A percentile compares a stretch with the other conserved stretches of the same genome.
These are phyloP conservation scores for Talaromyces islandicus DNA, from an alignment of 2,329 filamentous ascomycete species.

Conservation along the genomic window DNA sequence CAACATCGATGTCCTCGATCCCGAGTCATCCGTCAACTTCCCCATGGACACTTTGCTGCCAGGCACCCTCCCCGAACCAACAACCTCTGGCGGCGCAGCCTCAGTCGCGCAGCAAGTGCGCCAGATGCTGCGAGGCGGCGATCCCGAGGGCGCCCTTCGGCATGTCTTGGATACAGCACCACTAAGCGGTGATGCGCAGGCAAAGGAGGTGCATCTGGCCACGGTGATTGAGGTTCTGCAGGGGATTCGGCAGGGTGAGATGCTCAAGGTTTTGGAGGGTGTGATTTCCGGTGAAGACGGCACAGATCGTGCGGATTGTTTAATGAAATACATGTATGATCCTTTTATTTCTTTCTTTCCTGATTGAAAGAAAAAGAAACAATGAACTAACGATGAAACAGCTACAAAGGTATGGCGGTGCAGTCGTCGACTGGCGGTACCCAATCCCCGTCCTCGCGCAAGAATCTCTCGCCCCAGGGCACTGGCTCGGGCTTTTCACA, in stretches of 20 bases:
- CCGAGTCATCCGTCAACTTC: constrained; percentile 88
- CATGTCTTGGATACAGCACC: constrained; percentile 81
- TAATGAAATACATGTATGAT: constrained; percentile 94
- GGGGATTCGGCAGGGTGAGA: constrained; percentile 92
- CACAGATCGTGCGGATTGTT: constrained; percentile 76
- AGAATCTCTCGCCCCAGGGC: constrained; percentile 62
- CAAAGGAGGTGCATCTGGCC: constrained; percentile 78
- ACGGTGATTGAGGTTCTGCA: constrained; percentile 90
- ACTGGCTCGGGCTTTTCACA: constrained; percentile 88
- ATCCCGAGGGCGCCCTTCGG: constrained; percentile 78
- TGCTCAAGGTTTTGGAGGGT: constrained; percentile 78
- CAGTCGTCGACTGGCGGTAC: constrained; percentile 32
- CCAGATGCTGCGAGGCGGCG: constrained; percentile 79
- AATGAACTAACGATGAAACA: constrained; percentile 29
- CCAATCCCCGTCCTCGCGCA: constrained; percentile 46
- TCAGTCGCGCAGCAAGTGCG: constrained; percentile 73
- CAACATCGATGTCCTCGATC: constrained; percentile 86
- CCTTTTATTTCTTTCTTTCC: constrained; percentile 3
- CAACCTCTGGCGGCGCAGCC: constrained; percentile 72
- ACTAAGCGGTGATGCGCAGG: constrained; percentile 48
- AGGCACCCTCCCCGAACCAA: constrained; percentile 60
- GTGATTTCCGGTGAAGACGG: constrained; percentile 76
- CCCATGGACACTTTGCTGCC: constrained; percentile 78
- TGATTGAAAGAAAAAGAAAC: not conserved
- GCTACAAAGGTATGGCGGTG: constrained; percentile 82